Evolutionary conservation across 306 rosid species (phyloP).

Genomic region (Inga leiocalycina): DNA sequence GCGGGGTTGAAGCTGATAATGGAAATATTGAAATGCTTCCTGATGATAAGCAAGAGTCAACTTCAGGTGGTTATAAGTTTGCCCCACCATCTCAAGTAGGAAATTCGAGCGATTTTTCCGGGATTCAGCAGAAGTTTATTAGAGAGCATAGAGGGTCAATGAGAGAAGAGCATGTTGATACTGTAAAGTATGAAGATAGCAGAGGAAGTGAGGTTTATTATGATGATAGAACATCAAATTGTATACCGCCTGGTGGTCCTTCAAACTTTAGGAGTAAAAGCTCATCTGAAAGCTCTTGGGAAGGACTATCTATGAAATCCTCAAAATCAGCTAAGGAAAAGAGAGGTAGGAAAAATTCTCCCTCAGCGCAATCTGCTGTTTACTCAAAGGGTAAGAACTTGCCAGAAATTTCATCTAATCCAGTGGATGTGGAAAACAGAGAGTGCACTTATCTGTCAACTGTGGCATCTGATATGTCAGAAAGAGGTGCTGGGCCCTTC

Average conservation of each 20-base stretch:
- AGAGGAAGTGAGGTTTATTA: conserved; percentile 62
- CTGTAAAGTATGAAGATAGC: conserved; percentile 71
- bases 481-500: conserved; percentile 56
- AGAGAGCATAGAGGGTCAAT: conserved; percentile 60
- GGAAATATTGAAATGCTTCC: conserved; percentile 76
- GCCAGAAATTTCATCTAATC: conserved; percentile 68
- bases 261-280: conserved; percentile 67
- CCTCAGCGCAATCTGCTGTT: conserved; percentile 50
- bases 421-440: conserved; percentile 66
- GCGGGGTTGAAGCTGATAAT: conserved; percentile 69
- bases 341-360: conserved; percentile 55
- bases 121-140: conserved; percentile 50
- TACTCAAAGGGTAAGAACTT: conserved; percentile 65
- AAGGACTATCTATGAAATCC: conserved; percentile 74
- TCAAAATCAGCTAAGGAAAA: conserved; percentile 78
- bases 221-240: conserved; percentile 68
- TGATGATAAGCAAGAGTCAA: conserved; percentile 80
- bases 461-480: conserved; percentile 54
- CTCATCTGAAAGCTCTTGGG: conserved; percentile 92
- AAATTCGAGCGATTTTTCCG: conserved; percentile 51
- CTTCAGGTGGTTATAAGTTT: conserved; percentile 69
- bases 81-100: conserved; percentile 51
- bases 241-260: conserved; percentile 53
- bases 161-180: conserved; percentile 58
- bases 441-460: conserved; percentile 63